Percentiles rank a stretch among this genome's conserved stretches.
Conservation (phyloP, 768 basidiomycete species). For the Mycena rosella region DNA sequence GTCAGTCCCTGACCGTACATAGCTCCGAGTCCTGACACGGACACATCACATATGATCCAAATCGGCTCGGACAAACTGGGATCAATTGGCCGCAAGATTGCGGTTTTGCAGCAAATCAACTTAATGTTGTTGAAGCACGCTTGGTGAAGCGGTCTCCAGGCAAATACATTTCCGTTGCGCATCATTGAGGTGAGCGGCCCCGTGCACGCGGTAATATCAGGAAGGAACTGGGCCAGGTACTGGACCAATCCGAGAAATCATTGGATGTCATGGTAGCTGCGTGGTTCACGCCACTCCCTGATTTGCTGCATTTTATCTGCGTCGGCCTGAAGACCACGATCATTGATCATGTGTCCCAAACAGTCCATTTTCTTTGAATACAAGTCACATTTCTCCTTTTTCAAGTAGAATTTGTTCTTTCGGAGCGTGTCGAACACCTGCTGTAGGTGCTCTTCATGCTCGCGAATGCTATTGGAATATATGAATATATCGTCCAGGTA, state of each 20-base stretch:
- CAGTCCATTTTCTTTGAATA: neutral
- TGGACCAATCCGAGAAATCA: too few species aligned
- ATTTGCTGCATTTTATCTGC: too few species aligned
- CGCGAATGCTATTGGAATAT: neutral
- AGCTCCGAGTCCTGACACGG: neutral
- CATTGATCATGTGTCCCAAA: neutral
- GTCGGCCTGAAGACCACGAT: neutral
- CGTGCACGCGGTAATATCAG: neutral
- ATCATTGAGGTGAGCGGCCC: neutral
- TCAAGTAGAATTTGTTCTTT: too few species aligned
- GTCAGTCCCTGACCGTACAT: neutral
- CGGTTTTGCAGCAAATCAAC: neutral
- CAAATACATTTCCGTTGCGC: neutral
- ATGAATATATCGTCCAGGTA: neutral
- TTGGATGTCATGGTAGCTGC: too few species aligned
- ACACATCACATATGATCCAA: neutral
- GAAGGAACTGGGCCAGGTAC: neutral
- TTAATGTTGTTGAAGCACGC: neutral
- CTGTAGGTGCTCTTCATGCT: neutral
- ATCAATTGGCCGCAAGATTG: neutral
- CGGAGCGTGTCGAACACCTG: neutral
- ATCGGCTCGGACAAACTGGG: neutral
- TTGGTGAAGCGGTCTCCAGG: too few species aligned
- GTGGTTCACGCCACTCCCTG: too few species aligned
- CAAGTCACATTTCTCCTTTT: neutral